phyloP scores from a whole-genome alignment of 1,284 basidiomycete genomes.

The Fomitopsis pinicola region DNA sequence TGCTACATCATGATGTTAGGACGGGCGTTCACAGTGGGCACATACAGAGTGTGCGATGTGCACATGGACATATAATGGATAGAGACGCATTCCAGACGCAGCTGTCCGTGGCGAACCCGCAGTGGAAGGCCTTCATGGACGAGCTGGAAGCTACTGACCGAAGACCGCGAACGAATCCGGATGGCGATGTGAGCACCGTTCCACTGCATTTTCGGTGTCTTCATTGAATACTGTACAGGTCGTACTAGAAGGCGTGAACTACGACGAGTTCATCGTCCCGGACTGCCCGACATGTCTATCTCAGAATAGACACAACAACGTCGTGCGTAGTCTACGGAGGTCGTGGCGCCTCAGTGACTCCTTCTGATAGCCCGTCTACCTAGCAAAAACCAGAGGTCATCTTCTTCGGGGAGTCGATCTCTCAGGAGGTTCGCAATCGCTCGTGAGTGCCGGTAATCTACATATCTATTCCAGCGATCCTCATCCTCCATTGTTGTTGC shows the following conservation, averaged over 20 bases:
- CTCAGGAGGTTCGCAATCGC: slow-evolving; percentile 52
- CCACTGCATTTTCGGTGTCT: neutral
- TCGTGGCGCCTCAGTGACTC: slow-evolving; percentile 2
- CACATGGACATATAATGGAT: slow-evolving; percentile 60
- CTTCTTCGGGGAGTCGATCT: slow-evolving; percentile 88
- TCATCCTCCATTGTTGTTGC: neutral
- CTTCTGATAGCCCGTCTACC: neutral
- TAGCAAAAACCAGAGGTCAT: slow-evolving; percentile 83
- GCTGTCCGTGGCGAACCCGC: slow-evolving; percentile 71
- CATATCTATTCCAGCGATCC: neutral
- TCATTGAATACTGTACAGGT: slow-evolving; percentile 42
- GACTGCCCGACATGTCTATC: slow-evolving; percentile 62
- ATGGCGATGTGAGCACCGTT: slow-evolving; percentile 70
- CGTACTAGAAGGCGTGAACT: slow-evolving; percentile 74
- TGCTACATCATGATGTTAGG: neutral
- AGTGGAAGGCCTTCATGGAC: slow-evolving; percentile 70
- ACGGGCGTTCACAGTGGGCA: no score
- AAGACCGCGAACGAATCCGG: slow-evolving; percentile 81
- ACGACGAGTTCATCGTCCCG: slow-evolving; percentile 77
- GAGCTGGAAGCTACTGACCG: slow-evolving; percentile 62
- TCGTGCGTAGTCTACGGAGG: slow-evolving; percentile 36
- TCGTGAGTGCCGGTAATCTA: slow-evolving; percentile 49
- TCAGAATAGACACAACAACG: slow-evolving; percentile 49
- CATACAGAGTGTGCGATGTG: slow-evolving; percentile 68
- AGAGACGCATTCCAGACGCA: slow-evolving; percentile 73